Evolutionary conservation across 2,329 filamentous ascomycete species (phyloP), one percentile per base, ranked within the genome.

Genomic region (Aspergillus felis): DNA sequence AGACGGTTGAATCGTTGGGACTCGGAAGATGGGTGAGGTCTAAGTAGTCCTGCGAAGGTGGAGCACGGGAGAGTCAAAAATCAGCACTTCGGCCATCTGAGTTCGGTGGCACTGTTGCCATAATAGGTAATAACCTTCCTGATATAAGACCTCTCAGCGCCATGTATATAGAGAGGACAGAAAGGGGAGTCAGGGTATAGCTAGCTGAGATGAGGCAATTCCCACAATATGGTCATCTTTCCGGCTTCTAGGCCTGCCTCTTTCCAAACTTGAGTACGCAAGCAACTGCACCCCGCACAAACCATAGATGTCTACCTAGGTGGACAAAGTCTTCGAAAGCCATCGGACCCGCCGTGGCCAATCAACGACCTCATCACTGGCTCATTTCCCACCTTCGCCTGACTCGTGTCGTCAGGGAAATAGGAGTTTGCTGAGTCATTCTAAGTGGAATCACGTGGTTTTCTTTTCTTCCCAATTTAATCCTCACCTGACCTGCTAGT

Each of bases 341-440:
- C 32, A 38, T 38, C 32, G 25, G 28, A 3, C n/a, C n/a, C n/a
- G 22, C 29, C n/a, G 38, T 38, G 35, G 29, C 61, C 59, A 61
- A 59, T 59, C 47, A 61, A 49, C 51, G 42, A 20, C 49, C 29
- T 10, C 3, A 20, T 5, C n/a, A 22, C n/a, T 12, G 22, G 3
- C 10, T 35, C 14, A 5, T 47, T 22, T 58, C 47, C 57, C 51
- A 57, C 54, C 49, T 38, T 12, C 42, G 12, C 47, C 61, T 63
- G 60, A 64, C 62, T 64, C 61, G 57, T 64, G 62, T 64, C 61
- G 62, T 64, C 62, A 64, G 51, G 51, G 57, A 64, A 50, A 10
- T 14, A 29, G 29, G 35, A 27, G 6, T 4, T 25, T 12, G 50
- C 4, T 17, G 17, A 38, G 22, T 32, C 24, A n/a, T 14, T 50